A percentile compares a stretch with the other conserved stretches of the same genome.
Evolutionary conservation across 495 filamentous ascomycete species (phyloP).

Genomic region (Penicillium simplicissimum): DNA sequence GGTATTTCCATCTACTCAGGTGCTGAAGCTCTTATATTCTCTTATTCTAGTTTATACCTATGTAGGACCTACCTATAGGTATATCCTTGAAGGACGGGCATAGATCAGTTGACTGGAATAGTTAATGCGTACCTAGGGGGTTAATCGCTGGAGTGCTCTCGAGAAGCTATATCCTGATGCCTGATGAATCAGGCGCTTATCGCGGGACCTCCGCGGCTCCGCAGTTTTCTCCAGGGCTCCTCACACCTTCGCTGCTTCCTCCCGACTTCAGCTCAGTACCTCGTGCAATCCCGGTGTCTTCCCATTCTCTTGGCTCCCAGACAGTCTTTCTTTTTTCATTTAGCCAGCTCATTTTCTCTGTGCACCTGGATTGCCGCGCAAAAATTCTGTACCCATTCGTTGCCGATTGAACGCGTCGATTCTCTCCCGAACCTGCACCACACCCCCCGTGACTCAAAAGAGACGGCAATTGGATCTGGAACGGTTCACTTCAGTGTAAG

Average conservation of each 20-base stretch:
- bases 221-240: background rate
- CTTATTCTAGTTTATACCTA: no score
- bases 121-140: no score
- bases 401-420: background rate
- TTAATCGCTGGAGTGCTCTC: no score
- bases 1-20: no score
- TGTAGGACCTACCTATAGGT: no score
- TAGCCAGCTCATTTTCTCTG: background rate
- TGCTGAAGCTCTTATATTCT: no score
- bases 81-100: no score
- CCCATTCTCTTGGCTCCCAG: background rate
- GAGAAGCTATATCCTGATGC: background rate
- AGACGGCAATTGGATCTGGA: background rate
- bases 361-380: background rate
- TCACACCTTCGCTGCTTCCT: background rate
- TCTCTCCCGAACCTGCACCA: background rate
- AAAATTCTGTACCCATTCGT: background rate
- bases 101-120: no score
- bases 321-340: background rate
- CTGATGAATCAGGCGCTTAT: background rate
- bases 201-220: background rate
- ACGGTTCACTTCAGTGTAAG: background rate
- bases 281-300: background rate
- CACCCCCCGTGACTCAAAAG: background rate
- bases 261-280: background rate